Evolutionary conservation across 2,329 filamentous ascomycete species (phyloP).

Genomic region (Dothidotthia symphoricarpi): DNA sequence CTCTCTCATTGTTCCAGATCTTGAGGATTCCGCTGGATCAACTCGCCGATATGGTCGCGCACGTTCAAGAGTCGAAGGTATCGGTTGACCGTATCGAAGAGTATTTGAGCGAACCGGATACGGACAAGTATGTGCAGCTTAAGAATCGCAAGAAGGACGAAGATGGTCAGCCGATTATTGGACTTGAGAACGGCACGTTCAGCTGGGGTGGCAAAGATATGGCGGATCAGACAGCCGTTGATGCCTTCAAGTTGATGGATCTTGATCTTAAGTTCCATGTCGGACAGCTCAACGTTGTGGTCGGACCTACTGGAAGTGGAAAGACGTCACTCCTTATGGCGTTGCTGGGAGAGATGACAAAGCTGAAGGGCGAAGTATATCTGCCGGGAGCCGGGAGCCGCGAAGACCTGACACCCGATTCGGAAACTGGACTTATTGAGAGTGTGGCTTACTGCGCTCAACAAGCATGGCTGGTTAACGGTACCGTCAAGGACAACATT

Average conservation of each 20-base stretch:
- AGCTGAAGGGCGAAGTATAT: conserved; percentile 75
- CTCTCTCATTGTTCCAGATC: conserved; percentile 91
- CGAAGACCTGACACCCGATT: conserved; percentile 78
- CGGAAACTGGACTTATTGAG: conserved; percentile 82
- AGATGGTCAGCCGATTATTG: conserved; percentile 71
- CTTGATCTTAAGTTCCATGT: conserved; percentile 79
- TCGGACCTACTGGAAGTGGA: conserved; percentile 88
- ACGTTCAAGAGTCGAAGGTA: conserved; percentile 95
- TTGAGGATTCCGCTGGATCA: conserved; percentile 92
- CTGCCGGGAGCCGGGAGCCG: conserved; percentile 82
- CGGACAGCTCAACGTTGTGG: conserved; percentile 86
- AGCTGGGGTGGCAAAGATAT: conserved; percentile 72
- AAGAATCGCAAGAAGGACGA: conserved; percentile 67
- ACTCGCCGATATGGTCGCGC: conserved; percentile 96
- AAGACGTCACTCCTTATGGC: conserved; percentile 97
- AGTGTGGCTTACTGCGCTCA: conserved; percentile 96
- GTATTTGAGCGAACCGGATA: conserved; percentile 90
- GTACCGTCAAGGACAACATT: conserved; percentile 93
- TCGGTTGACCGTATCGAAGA: conserved; percentile 96
- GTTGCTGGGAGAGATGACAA: conserved; percentile 90
- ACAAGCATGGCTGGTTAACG: conserved; percentile 95
- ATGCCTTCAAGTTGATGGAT: conserved; percentile 75
- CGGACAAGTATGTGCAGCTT: conserved; percentile 89
- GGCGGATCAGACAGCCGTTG: conserved; percentile 57
- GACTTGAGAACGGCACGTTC: conserved; percentile 80